These are phyloP conservation scores for Triadica sebifera DNA, from an alignment of 345 rosid species.

Conservation along the genomic window DNA sequence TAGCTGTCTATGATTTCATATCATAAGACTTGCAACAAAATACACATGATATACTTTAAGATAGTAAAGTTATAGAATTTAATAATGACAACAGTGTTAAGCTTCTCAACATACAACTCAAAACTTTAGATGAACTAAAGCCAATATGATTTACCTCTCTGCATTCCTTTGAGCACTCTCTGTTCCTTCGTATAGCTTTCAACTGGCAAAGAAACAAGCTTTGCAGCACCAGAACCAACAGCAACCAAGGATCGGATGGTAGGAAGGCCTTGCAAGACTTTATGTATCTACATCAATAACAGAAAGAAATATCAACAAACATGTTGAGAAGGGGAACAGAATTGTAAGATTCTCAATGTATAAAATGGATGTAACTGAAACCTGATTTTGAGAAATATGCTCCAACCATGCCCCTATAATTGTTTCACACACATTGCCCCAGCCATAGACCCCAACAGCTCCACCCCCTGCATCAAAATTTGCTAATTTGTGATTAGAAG, in stretches of 20 bases:
- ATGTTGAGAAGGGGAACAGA: neutral
- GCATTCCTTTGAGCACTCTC: conserved; percentile 82
- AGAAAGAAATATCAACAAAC: conserved; percentile 1
- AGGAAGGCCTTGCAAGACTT: conserved; percentile 74
- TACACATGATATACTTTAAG: neutral
- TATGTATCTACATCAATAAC: conserved; percentile 49
- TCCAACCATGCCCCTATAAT: conserved; percentile 88
- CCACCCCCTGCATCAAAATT: conserved; percentile 69
- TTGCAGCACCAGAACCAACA: conserved; percentile 73
- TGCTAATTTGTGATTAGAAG: conserved; percentile 24
- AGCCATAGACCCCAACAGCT: conserved; percentile 80
- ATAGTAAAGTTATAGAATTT: neutral
- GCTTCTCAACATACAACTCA: neutral
- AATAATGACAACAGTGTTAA: neutral
- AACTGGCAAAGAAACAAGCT: conserved; percentile 81
- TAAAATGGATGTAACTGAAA: conserved; percentile 18
- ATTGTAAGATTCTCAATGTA: conserved; percentile 15
- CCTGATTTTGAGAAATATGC: conserved; percentile 97
- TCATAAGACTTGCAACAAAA: neutral
- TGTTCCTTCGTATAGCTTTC: conserved; percentile 83
- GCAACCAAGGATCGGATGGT: conserved; percentile 71
- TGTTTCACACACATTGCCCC: conserved; percentile 81
- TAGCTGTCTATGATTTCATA: neutral
- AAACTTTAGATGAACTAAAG: conserved; percentile 1
- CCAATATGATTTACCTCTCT: conserved; percentile 66